phyloP scores from a whole-genome alignment of 129 eudicot genomes.

The Flaveria trinervia region DNA sequence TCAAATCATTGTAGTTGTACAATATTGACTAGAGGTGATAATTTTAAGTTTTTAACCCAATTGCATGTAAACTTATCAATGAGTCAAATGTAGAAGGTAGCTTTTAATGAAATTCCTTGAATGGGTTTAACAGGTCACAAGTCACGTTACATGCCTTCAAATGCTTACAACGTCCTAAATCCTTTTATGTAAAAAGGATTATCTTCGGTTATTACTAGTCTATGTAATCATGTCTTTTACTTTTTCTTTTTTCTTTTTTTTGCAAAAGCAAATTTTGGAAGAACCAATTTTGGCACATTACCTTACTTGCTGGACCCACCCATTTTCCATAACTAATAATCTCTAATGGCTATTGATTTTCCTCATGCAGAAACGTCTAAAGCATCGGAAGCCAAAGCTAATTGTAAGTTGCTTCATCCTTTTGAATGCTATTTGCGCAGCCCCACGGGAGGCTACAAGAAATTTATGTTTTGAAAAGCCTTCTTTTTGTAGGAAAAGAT shows the following conservation, averaged over 20 bases:
- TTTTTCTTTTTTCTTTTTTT: too few species aligned
- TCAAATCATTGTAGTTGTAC: neutral
- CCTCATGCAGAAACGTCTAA: conserved; percentile 84
- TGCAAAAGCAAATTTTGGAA: neutral
- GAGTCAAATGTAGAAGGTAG: neutral
- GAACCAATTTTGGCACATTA: neutral
- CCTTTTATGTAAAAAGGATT: neutral
- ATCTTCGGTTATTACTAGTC: neutral
- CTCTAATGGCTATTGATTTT: conserved; percentile 14
- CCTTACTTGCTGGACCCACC: neutral
- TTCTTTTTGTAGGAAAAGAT: conserved; percentile 67
- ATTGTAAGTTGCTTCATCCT: conserved; percentile 55
- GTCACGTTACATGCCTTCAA: neutral
- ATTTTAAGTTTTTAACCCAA: neutral
- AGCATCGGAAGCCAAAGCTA: conserved; percentile 83
- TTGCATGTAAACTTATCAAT: neutral
- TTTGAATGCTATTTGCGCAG: conserved; percentile 10
- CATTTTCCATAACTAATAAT: neutral
- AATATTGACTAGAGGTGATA: neutral
- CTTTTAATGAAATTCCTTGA: neutral
- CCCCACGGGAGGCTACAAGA: neutral
- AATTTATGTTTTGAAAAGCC: neutral
- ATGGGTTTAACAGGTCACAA: neutral
- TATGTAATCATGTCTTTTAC: neutral
- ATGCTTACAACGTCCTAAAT: conserved; percentile 1